phyloP scores from a whole-genome alignment of 192 early-diverging fungal genomes.

The Coemansia sp. region DNA sequence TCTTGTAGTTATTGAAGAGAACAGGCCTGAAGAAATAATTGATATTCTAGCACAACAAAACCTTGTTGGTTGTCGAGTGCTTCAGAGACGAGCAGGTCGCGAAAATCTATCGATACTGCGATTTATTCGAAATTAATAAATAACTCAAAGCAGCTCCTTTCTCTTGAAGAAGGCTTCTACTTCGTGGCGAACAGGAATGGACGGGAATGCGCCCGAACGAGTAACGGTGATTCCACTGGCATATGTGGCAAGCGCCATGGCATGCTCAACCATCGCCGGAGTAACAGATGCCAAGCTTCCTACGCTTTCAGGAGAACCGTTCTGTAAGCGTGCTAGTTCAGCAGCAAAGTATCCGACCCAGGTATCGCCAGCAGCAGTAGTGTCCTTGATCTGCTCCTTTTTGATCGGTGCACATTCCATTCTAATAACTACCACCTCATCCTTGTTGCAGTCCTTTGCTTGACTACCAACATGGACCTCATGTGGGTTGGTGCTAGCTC shows the following conservation, averaged over 20 bases:
- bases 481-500: constrained; percentile 19
- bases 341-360: constrained; percentile 55
- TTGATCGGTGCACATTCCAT: constrained; percentile 26
- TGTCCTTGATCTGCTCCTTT: constrained; percentile 36
- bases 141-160: not conserved
- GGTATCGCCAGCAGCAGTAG: constrained; percentile 50
- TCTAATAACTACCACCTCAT: constrained; percentile 11
- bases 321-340: constrained; percentile 36
- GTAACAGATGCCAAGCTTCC: constrained; percentile 25
- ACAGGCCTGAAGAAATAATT: constrained; percentile 78
- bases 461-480: constrained; percentile 15
- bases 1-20: constrained; percentile 81
- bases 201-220: constrained; percentile 39
- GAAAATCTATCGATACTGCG: constrained; percentile 34
- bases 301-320: constrained; percentile 35
- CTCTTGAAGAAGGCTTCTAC: constrained; percentile 30
- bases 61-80: constrained; percentile 19
- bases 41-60: constrained; percentile 50
- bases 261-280: constrained; percentile 30
- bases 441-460: not conserved
- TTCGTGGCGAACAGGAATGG: constrained; percentile 30
- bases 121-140: constrained; percentile 12
- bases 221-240: constrained; percentile 42
- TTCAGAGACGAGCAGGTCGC: constrained; percentile 29
- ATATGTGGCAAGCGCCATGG: constrained; percentile 40